Percentiles rank a stretch among this genome's conserved stretches.
phyloP scores from a whole-genome alignment of 2,329 filamentous ascomycete genomes.

The Fusarium kyushuense region DNA sequence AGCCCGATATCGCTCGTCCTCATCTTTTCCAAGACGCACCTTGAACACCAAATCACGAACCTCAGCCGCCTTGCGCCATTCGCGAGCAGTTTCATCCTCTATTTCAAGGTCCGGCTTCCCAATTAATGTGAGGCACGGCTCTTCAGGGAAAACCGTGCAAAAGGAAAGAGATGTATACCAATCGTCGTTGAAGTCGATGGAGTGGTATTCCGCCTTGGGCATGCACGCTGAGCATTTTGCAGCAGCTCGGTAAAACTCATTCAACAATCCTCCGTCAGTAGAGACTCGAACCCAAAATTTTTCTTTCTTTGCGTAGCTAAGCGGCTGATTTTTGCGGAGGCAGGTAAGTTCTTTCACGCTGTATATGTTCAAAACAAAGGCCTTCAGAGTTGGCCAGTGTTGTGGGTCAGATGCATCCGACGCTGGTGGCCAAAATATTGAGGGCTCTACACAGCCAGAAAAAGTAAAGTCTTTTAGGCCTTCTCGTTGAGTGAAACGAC shows the following conservation, averaged over 20 bases:
- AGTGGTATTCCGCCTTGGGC: not conserved
- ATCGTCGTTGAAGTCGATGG: not conserved
- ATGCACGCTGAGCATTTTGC: slow-evolving; percentile 9
- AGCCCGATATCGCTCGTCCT: not conserved
- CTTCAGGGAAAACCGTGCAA: not conserved
- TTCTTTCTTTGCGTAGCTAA: rapidly evolving
- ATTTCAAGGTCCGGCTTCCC: not conserved
- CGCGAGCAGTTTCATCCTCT: not conserved
- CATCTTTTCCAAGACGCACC: not conserved
- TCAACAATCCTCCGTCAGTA: not conserved
- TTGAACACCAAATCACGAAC: not conserved
- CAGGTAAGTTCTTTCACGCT: not conserved
- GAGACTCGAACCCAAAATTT: not conserved
- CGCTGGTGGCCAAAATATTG: slow-evolving; percentile 12
- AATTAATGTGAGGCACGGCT: not conserved
- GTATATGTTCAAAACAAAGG: not conserved
- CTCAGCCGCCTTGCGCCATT: slow-evolving; percentile 1
- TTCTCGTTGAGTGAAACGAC: slow-evolving; percentile 1
- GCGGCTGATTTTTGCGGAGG: not conserved
- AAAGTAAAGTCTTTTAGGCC: slow-evolving; percentile 3
- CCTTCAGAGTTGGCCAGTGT: slow-evolving; percentile 15
- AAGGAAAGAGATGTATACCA: not conserved
- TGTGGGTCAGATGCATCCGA: not conserved
- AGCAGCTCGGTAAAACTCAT: not conserved
- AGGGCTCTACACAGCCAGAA: not conserved